These are phyloP conservation scores for Sarcomyxa edulis DNA, from an alignment of 768 basidiomycete genomes.

Conservation along the genomic window DNA sequence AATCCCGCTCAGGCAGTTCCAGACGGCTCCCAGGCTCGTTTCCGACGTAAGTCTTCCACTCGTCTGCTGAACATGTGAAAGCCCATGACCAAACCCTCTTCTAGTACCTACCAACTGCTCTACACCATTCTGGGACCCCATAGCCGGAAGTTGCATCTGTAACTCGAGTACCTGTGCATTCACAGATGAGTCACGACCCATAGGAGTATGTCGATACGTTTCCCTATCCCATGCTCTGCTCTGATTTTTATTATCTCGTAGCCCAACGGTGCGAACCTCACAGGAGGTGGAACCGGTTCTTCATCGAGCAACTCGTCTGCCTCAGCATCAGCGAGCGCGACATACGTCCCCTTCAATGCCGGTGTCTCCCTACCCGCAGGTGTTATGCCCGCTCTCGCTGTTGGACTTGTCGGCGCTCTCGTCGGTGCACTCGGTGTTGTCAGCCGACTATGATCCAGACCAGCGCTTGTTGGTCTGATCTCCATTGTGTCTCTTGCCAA, in stretches of 20 bases:
- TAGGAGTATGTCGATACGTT: conserved; percentile 45
- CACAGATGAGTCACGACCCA: conserved; percentile 54
- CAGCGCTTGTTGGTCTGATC: no score
- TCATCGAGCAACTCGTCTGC: conserved; percentile 17
- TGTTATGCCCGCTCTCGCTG: conserved; percentile 10
- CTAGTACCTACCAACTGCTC: conserved; percentile 67
- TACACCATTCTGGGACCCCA: conserved; percentile 79
- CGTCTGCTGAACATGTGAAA: neutral
- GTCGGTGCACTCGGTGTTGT: conserved; percentile 12
- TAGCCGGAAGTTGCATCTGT: conserved; percentile 61
- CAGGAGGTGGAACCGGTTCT: conserved; percentile 51
- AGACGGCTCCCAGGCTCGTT: conserved; percentile 40
- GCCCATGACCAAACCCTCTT: no score
- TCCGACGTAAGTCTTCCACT: conserved; percentile 41
- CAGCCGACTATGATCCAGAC: conserved; percentile 1
- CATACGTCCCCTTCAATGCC: conserved; percentile 45
- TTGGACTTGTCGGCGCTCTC: conserved; percentile 12
- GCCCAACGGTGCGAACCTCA: conserved; percentile 68
- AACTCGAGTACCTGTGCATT: conserved; percentile 52
- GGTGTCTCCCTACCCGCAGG: conserved; percentile 8
- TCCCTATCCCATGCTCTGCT: conserved; percentile 2
- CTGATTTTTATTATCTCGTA: conserved; percentile 17
- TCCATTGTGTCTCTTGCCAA: no score
- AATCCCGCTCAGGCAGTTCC: conserved; percentile 56
- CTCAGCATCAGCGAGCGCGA: conserved; percentile 18